Conservation (phyloP, 352 stramenopile genomes). For the Pythium graminicola region DNA sequence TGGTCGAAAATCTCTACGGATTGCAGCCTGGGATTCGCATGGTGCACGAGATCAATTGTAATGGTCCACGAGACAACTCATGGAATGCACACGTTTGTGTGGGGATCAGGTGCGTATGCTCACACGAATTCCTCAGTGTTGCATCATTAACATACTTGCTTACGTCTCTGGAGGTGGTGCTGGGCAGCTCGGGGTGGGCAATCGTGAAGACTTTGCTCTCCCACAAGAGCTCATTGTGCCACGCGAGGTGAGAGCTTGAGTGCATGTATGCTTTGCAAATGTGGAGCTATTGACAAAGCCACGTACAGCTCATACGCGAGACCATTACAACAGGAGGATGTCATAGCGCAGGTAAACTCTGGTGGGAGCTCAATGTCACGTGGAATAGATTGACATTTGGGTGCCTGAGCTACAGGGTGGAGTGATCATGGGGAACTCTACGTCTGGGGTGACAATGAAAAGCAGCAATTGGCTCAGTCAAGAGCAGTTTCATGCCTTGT, state of each 20-base stretch:
- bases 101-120: constrained; percentile 51
- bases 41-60: no score
- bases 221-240: constrained; percentile 29
- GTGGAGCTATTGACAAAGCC: no score
- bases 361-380: no score
- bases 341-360: constrained; percentile 53
- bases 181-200: constrained; percentile 58
- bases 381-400: no score
- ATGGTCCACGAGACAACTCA: no score
- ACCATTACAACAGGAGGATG: constrained; percentile 55
- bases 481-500: background rate
- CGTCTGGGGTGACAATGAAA: constrained; percentile 64
- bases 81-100: constrained; percentile 25
- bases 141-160: background rate
- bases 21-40: no score
- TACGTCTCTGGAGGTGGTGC: constrained; percentile 25
- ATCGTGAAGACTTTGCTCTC: constrained; percentile 43
- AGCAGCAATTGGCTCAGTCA: constrained; percentile 29
- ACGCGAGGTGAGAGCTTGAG: background rate
- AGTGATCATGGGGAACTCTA: constrained; percentile 37
- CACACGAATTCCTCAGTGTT: background rate
- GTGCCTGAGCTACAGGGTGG: background rate
- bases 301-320: constrained; percentile 25
- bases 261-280: no score
- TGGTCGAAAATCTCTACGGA: background rate